Evolutionary conservation across 768 basidiomycete species (phyloP), one percentile per base, ranked within the genome.

Genomic region (Trametes meyenii): DNA sequence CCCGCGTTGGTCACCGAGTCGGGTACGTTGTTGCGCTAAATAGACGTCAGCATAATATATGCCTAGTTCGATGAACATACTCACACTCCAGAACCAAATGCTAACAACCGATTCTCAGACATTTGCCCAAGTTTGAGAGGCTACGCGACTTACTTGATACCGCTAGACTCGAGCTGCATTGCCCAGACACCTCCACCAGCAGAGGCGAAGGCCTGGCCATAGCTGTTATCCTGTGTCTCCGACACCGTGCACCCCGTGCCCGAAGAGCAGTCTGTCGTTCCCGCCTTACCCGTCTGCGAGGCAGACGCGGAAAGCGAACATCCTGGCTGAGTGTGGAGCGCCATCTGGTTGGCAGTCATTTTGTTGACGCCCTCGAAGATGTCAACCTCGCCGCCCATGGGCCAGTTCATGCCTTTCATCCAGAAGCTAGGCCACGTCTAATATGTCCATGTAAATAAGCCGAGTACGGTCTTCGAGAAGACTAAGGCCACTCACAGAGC

Each of bases 171-270:
- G 58, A 89, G 85, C 67, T 89, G 88, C 7, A 85, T 79, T 0
- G 88, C 88, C 72, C 78, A 93, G 2, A 86, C 83, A 5, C 86
- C 86, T 16, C 86, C 86, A 16, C 85, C 83, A 1, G 74, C 77
- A 1, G 69, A 42, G 4, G 76, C 76, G 62, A 84, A 84, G 3
- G 69, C 75, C 4, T 67, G 59, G 5, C 79, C 78, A 54, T 72
- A 81, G 49, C 76, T 78, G 53, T 76, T 75, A 14, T 70, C 64
- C 53, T 71, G 69, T 33, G 69, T 73, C 63, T 77, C 77, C 43
- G 61, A 50, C 8, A 65, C 57, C 8, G 61, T 62, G 52, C 63
- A 67, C 13, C 63, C 66, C n/a, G 57, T 61, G 21, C 65, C 66
- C 67, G 65, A 66, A 36, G 74, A 66, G 66, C 71, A 74, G 69